Base-by-base conservation (phyloP, 2,329 filamentous ascomycete genomes). In the Aspergillus carbonarius region DNA sequence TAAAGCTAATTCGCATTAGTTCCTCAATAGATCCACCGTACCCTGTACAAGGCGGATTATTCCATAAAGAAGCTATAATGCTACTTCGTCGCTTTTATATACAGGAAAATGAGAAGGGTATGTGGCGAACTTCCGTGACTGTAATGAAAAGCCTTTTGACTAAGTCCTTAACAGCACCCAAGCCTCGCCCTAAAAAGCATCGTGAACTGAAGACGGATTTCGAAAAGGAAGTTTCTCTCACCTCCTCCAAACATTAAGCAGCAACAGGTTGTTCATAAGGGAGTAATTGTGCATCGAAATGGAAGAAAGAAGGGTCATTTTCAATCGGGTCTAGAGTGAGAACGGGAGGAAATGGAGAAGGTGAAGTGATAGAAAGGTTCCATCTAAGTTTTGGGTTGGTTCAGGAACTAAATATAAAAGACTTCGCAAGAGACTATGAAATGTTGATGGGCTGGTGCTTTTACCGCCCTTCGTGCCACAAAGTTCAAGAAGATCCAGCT, bases 101-200 rank as follows among this genome's bases (percentile, higher is more conserved):
- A 32, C 95, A 99, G 76, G 93, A 99, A 76, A 99, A 99, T 76
- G 92, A 91, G 63, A 90, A 95, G 82, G 91, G 90, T 91, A 78
- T 68, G 80, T 44, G 44, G 53, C 30, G n/a, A 27, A 51, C 32
- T 42, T 13, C 12, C 17, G 5, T 6, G n/a, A 8, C 17, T 34
- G 18, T 34, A 6, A 18, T 23, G 8, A n/a, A 35, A 52, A 13
- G 40, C n/a, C 17, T 40, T 54, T n/a, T 32, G 59, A 42, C 57
- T 68, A 37, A 69, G 35, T 30, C 12, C 34, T 37, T 4, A 23
- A 10, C 57, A 85, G 86, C 85, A 32, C 85, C 85, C 2, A 85
- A 87, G 64, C 86, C 85, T 44, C 84, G 84, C 66, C 81, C 83
- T 51, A 88, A 88, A 75, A 86, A 84, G 74, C 84, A 85, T 50